Conservation (phyloP, 257 asterid genomes). For the Rubia yunnanensis region DNA sequence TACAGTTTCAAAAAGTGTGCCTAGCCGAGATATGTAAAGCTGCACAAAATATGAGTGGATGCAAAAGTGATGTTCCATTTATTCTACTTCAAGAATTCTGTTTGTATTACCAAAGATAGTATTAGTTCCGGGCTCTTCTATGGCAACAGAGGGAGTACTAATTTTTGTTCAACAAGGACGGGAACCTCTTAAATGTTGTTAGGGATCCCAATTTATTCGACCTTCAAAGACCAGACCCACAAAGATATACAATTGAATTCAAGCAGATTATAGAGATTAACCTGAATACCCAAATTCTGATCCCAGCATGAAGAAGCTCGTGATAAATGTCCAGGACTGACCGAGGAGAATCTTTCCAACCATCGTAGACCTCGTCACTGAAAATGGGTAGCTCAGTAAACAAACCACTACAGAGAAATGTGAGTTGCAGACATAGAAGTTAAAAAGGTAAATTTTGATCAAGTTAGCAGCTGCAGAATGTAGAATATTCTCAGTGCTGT, state of each 20-base stretch:
- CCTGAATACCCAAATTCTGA: conserved; percentile 98
- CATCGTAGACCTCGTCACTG: conserved; percentile 43
- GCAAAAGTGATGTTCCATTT: no score
- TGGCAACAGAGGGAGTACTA: not conserved
- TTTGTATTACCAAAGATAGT: no score
- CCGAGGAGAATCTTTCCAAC: conserved; percentile 75
- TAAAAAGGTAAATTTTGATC: not conserved
- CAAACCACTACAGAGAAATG: not conserved
- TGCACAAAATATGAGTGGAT: not conserved
- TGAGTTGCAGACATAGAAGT: not conserved
- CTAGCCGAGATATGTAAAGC: not conserved
- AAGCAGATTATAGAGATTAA: conserved; percentile 22
- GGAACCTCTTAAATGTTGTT: not conserved
- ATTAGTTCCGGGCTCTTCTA: no score
- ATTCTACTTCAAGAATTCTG: no score
- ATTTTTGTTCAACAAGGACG: not conserved
- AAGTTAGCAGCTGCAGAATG: not conserved
- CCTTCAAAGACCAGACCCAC: not conserved
- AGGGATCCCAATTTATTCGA: not conserved
- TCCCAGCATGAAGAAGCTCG: conserved; percentile 60
- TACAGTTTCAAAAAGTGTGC: not conserved
- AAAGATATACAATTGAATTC: conserved; percentile 2
- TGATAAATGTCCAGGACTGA: conserved; percentile 65
- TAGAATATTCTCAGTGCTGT: not conserved
- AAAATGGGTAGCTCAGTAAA: conserved; percentile 10